Conservation (phyloP, 2,329 filamentous ascomycete species). For the Trichoderma sp. region DNA sequence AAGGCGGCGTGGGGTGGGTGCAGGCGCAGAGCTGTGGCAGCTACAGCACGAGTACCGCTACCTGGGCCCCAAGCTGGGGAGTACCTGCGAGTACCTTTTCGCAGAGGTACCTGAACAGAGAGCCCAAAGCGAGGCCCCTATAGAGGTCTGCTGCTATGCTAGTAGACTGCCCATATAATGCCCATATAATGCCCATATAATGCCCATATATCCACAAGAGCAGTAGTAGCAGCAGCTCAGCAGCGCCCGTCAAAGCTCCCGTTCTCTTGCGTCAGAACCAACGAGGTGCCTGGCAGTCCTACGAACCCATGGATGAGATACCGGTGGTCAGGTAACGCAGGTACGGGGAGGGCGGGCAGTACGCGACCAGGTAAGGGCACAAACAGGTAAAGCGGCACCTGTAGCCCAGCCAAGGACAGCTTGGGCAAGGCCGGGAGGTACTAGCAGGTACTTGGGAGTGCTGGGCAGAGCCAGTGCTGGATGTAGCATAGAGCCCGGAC, state of each 20-base stretch:
- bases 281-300: background rate
- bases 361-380: background rate
- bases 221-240: no score
- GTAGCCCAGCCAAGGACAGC: background rate
- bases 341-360: background rate
- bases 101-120: background rate
- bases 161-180: no score
- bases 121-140: no score
- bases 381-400: background rate
- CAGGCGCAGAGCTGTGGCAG: constrained; percentile 25
- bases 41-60: constrained; percentile 26
- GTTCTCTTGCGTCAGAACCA: background rate
- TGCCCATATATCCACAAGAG: no score
- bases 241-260: background rate
- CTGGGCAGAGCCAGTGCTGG: background rate
- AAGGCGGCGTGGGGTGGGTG: constrained; percentile 22
- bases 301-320: background rate
- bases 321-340: background rate
- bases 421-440: background rate
- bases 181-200: no score
- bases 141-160: no score
- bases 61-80: constrained; percentile 17
- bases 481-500: background rate
- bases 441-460: background rate
- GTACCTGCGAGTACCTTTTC: background rate